Evolutionary conservation across 371 early-diverging fungal species (phyloP).

Genomic region (Mucor indicus): DNA sequence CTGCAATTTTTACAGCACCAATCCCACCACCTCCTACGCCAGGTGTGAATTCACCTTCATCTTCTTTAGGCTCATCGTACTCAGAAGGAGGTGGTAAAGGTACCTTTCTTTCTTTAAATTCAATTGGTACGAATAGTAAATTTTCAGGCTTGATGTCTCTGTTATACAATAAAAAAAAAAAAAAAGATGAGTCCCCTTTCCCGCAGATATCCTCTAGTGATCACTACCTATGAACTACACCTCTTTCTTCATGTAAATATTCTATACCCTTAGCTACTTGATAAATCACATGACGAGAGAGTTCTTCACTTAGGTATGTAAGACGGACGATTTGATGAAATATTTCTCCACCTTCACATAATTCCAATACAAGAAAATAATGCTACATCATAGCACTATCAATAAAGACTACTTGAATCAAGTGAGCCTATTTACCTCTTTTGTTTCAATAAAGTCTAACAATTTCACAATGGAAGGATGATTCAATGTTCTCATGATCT

Average conservation of each 20-base stretch:
- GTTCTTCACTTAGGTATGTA: conserved; percentile 59
- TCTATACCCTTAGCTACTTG: conserved; percentile 85
- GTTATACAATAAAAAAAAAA: neutral
- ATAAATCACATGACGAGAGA: conserved; percentile 71
- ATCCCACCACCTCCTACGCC: conserved; percentile 70
- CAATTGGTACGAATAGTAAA: conserved; percentile 75
- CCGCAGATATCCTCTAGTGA: neutral
- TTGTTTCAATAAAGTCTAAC: conserved; percentile 62
- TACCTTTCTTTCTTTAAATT: conserved; percentile 45
- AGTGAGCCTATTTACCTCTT: too few species aligned
- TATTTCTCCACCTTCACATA: conserved; percentile 63
- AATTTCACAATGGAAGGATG: conserved; percentile 82
- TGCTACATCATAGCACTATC: conserved; percentile 17
- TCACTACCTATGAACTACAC: conserved; percentile 66
- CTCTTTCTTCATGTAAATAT: conserved; percentile 75
- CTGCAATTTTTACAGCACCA: conserved; percentile 81
- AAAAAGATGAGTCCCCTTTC: neutral
- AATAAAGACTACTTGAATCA: too few species aligned
- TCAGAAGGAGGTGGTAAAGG: conserved; percentile 32
- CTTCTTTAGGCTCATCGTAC: conserved; percentile 52
- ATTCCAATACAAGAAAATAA: conserved; percentile 26
- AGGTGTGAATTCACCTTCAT: conserved; percentile 54
- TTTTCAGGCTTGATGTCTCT: conserved; percentile 97
- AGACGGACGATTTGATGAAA: conserved; percentile 61
- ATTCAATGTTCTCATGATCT: conserved; percentile 77